Evolutionary conservation across 805 yeast species (phyloP).

Genomic region (Yarrowia deformans): DNA sequence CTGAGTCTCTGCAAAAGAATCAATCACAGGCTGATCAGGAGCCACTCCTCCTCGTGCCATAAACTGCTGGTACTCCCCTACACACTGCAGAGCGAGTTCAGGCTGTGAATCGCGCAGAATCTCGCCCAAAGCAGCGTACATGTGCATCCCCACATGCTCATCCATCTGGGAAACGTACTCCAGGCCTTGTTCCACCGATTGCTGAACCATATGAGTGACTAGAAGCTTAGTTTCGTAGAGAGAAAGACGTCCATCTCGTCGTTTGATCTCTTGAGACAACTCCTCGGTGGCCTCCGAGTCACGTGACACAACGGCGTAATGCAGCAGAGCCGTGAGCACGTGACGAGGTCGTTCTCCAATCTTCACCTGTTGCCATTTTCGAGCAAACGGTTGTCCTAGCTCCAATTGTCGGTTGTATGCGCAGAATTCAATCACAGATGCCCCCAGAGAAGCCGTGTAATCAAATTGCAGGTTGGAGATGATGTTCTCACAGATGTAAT

Average conservation of each 20-base stretch:
- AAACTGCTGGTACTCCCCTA: slow-evolving; percentile 4
- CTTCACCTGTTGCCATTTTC: neutral
- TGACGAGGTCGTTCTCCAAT: slow-evolving; percentile 1
- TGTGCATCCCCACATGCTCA: slow-evolving; percentile 5
- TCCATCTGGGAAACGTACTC: slow-evolving; percentile 17
- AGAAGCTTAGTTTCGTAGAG: slow-evolving; percentile 19
- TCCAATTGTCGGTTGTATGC: neutral
- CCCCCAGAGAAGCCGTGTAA: slow-evolving; percentile 18
- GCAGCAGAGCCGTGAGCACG: slow-evolving; percentile 27
- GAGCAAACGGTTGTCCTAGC: neutral
- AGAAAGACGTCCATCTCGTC: slow-evolving; percentile 21
- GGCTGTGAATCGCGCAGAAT: slow-evolving; percentile 3
- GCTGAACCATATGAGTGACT: slow-evolving; percentile 28
- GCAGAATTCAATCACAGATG: slow-evolving; percentile 13
- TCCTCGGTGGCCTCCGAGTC: slow-evolving; percentile 17
- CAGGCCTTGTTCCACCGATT: slow-evolving; percentile 1
- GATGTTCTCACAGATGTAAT: slow-evolving; percentile 6
- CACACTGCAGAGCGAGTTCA: neutral
- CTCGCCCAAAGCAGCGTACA: slow-evolving; percentile 29
- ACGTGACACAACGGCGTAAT: slow-evolving; percentile 21
- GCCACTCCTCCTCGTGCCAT: neutral
- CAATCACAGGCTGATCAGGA: slow-evolving; percentile 6
- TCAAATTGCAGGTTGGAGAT: slow-evolving; percentile 1
- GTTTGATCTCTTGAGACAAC: slow-evolving; percentile 19
- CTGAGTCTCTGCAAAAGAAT: slow-evolving; percentile 25